Conservation (phyloP, 352 stramenopile genomes). For the Saprolegnia diclina region DNA sequence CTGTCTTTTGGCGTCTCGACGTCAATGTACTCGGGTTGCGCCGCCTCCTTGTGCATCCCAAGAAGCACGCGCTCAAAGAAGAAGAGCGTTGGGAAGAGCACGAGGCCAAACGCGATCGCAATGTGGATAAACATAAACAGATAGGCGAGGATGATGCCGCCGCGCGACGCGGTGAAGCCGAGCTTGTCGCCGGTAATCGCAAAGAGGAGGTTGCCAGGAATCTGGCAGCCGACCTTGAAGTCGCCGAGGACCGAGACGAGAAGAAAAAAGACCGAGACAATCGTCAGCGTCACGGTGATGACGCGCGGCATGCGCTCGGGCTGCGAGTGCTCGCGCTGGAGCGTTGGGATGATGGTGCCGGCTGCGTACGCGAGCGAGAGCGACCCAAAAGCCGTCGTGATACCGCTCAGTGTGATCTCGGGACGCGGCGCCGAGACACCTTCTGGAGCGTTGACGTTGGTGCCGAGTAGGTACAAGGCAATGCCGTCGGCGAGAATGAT, state of each 20-base stretch:
- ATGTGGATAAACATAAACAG: constrained; percentile 53
- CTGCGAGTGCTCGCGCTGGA: constrained; percentile 25
- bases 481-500: constrained; percentile 26
- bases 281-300: constrained; percentile 24
- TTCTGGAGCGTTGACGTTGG: not conserved
- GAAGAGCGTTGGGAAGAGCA: constrained; percentile 53
- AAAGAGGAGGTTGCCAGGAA: constrained; percentile 57
- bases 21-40: not conserved
- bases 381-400: constrained; percentile 17
- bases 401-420: constrained; percentile 16
- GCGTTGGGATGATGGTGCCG: constrained; percentile 23
- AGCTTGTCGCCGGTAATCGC: constrained; percentile 42
- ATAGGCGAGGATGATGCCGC: constrained; percentile 40
- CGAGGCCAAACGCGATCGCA: constrained; percentile 49
- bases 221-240: constrained; percentile 30
- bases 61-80: constrained; percentile 51
- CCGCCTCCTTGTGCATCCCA: constrained; percentile 44
- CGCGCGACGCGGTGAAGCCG: constrained; percentile 41
- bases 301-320: constrained; percentile 25
- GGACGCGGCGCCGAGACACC: not conserved
- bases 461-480: constrained; percentile 13
- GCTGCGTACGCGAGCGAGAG: constrained; percentile 26
- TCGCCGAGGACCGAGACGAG: constrained; percentile 50
- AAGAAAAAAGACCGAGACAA: constrained; percentile 26
- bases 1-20: not conserved